Base-by-base conservation (phyloP, 768 basidiomycete species). In the Termitomyces sp. region DNA sequence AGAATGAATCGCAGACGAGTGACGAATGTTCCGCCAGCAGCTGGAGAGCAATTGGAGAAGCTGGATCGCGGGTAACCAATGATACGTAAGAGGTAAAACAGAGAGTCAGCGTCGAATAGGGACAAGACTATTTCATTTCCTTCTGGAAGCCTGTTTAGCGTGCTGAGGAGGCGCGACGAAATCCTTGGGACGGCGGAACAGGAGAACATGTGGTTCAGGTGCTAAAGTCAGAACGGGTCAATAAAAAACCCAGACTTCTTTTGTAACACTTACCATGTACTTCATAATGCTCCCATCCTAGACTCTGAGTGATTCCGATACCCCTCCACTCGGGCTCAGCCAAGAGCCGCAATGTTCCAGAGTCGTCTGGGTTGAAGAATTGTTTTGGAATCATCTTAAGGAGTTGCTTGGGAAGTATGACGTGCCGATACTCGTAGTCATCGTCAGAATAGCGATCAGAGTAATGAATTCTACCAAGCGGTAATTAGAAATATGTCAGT, bases 201-300 rank as follows among this genome's bases (percentile, higher is more conserved):
- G 87, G 24, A 98, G 81, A 58, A 97, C 93, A 69, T 96, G 94
- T 10, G 94, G 93, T 71, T 93, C 93, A 8, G 94, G 94, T 43
- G 90, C 92, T 94, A 63, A 35, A 55, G 33, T 26, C 44, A 20
- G 56, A 45, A 26, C 53, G 38, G 51, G 56, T 60, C 44, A 49
- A 53, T 32, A 53, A 43, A 30, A 28, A 42, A 28, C 28, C 35
- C 18, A 20, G 28, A 47, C 55, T 50, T 47, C n/a, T 51, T 10
- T 48, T 35, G 58, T 46, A 28, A 52, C 30, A 56, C 80, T 61
- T 61, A 88, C 94, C 91, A 66, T 98, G 95, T n/a, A 95, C 91
- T 77, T 95, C 94, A 66, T 95, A 98, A 66, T 97, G 94, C 68
- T 92, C 90, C 94, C 95, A 98, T 4, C 95, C 95, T 24, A 96